Evolutionary conservation across 768 basidiomycete species (phyloP).

Genomic region (Amanita polypyramis): DNA sequence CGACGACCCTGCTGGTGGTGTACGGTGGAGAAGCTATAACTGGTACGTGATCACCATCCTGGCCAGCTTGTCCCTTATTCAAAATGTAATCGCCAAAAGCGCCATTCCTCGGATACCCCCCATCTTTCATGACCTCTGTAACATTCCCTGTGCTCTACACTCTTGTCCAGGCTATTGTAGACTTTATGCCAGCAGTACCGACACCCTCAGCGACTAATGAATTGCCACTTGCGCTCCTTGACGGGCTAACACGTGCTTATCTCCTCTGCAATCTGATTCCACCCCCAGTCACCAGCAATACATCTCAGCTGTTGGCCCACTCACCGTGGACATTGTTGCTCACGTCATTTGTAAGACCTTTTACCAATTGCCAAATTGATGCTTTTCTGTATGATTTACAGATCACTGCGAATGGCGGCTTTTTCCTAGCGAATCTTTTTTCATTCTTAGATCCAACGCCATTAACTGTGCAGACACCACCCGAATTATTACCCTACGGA

Average conservation of each 20-base stretch:
- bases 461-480: conserved; percentile 60
- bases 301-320: conserved; percentile 36
- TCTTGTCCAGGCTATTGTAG: conserved; percentile 47
- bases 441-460: conserved; percentile 68
- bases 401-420: conserved; percentile 71
- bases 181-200: conserved; percentile 48
- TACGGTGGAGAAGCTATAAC: conserved; percentile 71
- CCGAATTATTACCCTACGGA: conserved; percentile 72
- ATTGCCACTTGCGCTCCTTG: conserved; percentile 61
- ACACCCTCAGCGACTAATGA: conserved; percentile 45
- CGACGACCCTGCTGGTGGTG: conserved; percentile 55
- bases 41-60: conserved; percentile 24
- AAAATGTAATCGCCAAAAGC: conserved; percentile 25
- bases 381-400: conserved; percentile 16
- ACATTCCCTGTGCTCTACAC: conserved; percentile 54
- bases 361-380: not conserved
- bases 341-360: conserved; percentile 50
- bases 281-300: conserved; percentile 46
- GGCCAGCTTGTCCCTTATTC: not conserved
- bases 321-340: conserved; percentile 75
- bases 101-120: conserved; percentile 51
- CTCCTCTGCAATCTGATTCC: conserved; percentile 74
- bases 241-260: conserved; percentile 71
- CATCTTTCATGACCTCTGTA: conserved; percentile 76
- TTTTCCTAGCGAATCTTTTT: conserved; percentile 68